Base-by-base conservation (phyloP, 1,284 basidiomycete genomes). In the Ceratobasidium sp. region DNA sequence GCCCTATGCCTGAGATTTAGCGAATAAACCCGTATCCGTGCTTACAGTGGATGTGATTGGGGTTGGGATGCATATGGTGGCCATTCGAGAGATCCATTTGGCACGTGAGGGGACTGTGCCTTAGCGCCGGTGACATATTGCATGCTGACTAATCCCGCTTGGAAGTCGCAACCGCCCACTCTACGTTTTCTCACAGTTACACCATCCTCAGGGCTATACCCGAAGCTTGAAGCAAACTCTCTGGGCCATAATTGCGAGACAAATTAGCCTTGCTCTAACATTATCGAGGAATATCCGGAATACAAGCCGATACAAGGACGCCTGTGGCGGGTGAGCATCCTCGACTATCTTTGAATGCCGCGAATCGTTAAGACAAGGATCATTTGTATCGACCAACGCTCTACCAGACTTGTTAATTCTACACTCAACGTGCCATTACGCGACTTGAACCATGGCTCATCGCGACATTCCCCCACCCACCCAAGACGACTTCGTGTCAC, bases 401-500 rank as follows among this genome's bases (percentile, higher is more conserved):
- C 12, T 3, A 35, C 52, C 25, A 27, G 52, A 54, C 25, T 54
- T 7, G 49, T 8, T 35, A 20, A 38, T 47, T 47, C 22, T 20
- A 6, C 10, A 40, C 38, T 20, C 10, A 12, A 12, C 32, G 62
- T 22, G 34, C 43, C 32, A 32, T 34, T 40, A 53, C 35, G 17
- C 43, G 34, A 52, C n/a, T 6, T 35, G 22, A 20, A 31, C 62
- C 13, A 67, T 67, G 62, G 49, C 62, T 10, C 34, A 67, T 8
- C 62, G 62, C 5, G 62, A 67, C 17, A 67, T 67, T 10, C 62
- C 62, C 15, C 50, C 62, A 32, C 62, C 62, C 2, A 20, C 62
- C 15, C 62, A 49, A 54, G 72, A 73, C 58, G 72, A 71, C 68
- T 73, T 73, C 50, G 72, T 71, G 32, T 68, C 68, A 3, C 70